Base-by-base conservation (phyloP, 2,329 filamentous ascomycete genomes). In the Xenoacremonium recifei region DNA sequence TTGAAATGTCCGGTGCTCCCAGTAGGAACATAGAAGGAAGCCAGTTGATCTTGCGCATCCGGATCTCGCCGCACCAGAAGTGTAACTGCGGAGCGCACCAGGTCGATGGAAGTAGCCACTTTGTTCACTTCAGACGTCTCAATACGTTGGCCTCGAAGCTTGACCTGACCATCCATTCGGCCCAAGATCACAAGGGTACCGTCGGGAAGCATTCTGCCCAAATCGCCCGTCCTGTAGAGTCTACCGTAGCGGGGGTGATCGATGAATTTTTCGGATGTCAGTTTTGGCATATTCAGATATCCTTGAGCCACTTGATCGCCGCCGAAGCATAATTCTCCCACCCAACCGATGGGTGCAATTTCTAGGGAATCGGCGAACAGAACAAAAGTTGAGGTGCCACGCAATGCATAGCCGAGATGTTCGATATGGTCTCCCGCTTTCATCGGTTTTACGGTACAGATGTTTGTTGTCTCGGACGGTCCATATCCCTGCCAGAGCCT, bases 321-420 rank as follows among this genome's bases (percentile, higher is more conserved):
- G 12, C 89, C 89, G 61, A 95, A 93, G 57, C 87, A 95, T 6
- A 95, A 73, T 61, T 96, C 90, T 10, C 91, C 91, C 13, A 89
- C 70, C 48, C 80, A 85, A 3, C 89, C 89, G 6, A 78, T 61
- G 0, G 88, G 88, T 0, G 90, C 67, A 2, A 80, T 56, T 0
- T 75, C 63, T 4, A 82, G 57, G 3, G 66, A 59, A 4, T 66
- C 65, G 0, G 64, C 63, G 15, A 56, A 59, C 13, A 86, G 61
- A 2, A 95, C 80, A 44, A 89, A 80, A 0, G 79, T 76, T 0
- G 88, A 93, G 0, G 87, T 95, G 47, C 92, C 95, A 9, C 73
- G 67, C 20, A 96, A 79, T 0, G 82, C 77, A 45, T 71, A 75
- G 0, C 91, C 91, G n/a, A 96, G 81, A 52, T 91, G 90, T 47